Conservation (phyloP, 768 basidiomycete genomes). For the Serendipita vermifera region DNA sequence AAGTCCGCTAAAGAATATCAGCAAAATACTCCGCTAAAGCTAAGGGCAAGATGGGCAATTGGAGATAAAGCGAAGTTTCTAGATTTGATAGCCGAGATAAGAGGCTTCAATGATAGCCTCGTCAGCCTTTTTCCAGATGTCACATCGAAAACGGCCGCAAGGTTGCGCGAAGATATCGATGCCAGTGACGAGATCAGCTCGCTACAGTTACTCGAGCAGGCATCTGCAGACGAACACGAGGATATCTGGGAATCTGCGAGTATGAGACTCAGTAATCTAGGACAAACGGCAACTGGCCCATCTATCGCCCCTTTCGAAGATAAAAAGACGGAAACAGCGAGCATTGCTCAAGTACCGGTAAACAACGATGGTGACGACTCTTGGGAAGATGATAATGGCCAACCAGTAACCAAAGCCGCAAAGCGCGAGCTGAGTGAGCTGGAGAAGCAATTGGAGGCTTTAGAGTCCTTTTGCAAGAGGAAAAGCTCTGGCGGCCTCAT, state of each 20-base stretch:
- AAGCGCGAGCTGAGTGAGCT: neutral
- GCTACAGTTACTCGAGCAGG: neutral
- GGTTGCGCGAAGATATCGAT: slow-evolving; percentile 1
- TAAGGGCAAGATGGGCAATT: neutral
- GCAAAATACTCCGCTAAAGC: neutral
- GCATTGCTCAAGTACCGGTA: neutral
- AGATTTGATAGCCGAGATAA: neutral
- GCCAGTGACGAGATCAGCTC: neutral
- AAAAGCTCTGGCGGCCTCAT: no score
- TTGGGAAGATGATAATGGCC: neutral
- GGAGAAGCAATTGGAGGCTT: neutral
- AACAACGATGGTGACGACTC: neutral
- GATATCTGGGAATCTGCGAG: slow-evolving; percentile 1
- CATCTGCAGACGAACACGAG: neutral
- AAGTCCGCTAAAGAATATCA: neutral
- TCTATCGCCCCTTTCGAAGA: neutral
- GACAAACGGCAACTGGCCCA: neutral
- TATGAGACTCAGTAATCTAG: neutral
- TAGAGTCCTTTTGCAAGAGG: neutral
- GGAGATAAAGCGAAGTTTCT: neutral
- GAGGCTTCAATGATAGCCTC: slow-evolving; percentile 8
- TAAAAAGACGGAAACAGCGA: neutral
- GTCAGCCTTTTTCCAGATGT: slow-evolving; percentile 1
- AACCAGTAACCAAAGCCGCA: neutral
- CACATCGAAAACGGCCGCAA: neutral